Percentiles rank a stretch among this genome's conserved stretches.
phyloP scores from a whole-genome alignment of 441 rosid species.

The Dalechampia spathulata region DNA sequence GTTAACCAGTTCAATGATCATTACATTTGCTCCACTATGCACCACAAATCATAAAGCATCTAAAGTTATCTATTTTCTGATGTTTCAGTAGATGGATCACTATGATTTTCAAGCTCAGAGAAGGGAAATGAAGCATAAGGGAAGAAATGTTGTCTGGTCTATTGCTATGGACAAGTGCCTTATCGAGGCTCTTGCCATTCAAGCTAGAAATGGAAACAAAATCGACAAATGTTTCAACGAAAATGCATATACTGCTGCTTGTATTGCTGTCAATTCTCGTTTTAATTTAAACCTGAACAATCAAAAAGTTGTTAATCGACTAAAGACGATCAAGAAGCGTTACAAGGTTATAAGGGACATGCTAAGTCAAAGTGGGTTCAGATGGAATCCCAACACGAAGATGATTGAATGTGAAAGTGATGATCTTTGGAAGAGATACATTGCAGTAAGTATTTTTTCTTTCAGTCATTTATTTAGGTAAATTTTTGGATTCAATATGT shows the following conservation, averaged over 20 bases:
- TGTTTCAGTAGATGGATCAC: slow-evolving; percentile 60
- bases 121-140: slow-evolving; percentile 75
- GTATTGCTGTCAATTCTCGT: slow-evolving; percentile 60
- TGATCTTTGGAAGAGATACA: slow-evolving; percentile 77
- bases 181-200: slow-evolving; percentile 73
- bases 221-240: slow-evolving; percentile 80
- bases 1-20: no score
- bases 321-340: slow-evolving; percentile 84
- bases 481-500: not conserved
- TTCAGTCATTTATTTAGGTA: not conserved
- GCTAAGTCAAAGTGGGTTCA: slow-evolving; percentile 70
- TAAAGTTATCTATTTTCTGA: slow-evolving; percentile 3
- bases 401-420: slow-evolving; percentile 66
- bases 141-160: slow-evolving; percentile 92
- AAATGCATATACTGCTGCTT: slow-evolving; percentile 75
- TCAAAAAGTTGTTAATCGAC: slow-evolving; percentile 77
- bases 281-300: slow-evolving; percentile 66
- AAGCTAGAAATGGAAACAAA: slow-evolving; percentile 78
- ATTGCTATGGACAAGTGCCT: slow-evolving; percentile 88
- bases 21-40: not conserved
- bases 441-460: slow-evolving; percentile 38
- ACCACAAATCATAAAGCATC: not conserved
- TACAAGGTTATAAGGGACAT: slow-evolving; percentile 71
- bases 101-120: slow-evolving; percentile 50
- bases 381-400: slow-evolving; percentile 63